A percentile compares a stretch with the other conserved stretches of the same genome.
These are phyloP conservation scores for Lactifluus echinatus DNA, from an alignment of 768 basidiomycete species.

Conservation along the genomic window DNA sequence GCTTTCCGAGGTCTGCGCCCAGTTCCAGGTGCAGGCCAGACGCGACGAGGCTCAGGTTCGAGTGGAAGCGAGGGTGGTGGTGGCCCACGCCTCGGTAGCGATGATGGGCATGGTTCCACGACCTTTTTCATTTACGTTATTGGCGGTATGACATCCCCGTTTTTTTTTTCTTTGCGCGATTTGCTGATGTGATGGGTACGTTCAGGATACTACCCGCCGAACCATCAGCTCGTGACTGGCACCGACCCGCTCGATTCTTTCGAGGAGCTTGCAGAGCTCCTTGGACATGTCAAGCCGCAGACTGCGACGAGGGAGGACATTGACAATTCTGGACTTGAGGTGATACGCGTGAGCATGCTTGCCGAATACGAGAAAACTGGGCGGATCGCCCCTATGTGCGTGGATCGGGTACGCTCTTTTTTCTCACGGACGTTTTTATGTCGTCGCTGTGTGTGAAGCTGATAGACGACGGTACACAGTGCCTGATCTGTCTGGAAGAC, in stretches of 20 bases:
- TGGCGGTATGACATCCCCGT: slow-evolving; percentile 45
- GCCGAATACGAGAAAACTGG: slow-evolving; percentile 38
- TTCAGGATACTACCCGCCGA: slow-evolving; percentile 83
- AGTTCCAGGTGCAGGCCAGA: slow-evolving; percentile 15
- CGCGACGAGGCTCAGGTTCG: slow-evolving; percentile 17
- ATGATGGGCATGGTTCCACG: slow-evolving; percentile 34
- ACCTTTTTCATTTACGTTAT: slow-evolving; percentile 91
- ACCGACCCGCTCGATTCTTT: slow-evolving; percentile 66
- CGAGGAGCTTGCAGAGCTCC: slow-evolving; percentile 75
- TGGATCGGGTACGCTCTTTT: slow-evolving; percentile 54
- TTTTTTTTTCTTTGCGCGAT: not conserved
- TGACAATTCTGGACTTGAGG: slow-evolving; percentile 69
- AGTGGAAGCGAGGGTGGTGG: not conserved
- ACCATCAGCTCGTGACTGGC: slow-evolving; percentile 83
- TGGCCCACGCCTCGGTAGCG: slow-evolving; percentile 2
- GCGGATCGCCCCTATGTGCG: slow-evolving; percentile 52
- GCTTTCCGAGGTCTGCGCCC: slow-evolving; percentile 49
- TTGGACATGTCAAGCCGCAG: slow-evolving; percentile 76
- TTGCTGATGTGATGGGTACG: not conserved
- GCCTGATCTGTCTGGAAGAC: slow-evolving; percentile 81
- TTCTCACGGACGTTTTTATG: slow-evolving; percentile 13
- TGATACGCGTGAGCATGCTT: slow-evolving; percentile 44
- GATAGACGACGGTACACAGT: slow-evolving; percentile 33
- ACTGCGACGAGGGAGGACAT: slow-evolving; percentile 81
- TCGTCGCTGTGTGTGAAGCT: not conserved